Evolutionary conservation across 202 grass and related monocot species (phyloP).

Genomic region (Hordeum pubiflorum): DNA sequence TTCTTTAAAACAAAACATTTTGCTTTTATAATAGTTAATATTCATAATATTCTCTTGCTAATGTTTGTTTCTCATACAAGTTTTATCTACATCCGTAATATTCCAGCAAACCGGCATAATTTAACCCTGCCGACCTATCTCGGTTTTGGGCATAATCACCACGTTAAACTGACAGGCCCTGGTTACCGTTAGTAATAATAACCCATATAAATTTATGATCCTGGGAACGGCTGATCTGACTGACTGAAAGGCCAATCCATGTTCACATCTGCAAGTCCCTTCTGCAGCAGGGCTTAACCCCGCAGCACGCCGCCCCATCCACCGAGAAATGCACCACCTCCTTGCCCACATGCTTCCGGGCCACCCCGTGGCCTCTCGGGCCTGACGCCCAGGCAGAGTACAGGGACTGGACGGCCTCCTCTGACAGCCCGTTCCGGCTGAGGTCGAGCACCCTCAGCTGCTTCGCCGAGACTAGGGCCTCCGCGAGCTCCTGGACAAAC

Average conservation of each 20-base stretch:
- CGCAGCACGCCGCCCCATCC: constrained; percentile 54
- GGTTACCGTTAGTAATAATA: neutral
- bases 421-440: constrained; percentile 51
- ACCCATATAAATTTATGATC: neutral
- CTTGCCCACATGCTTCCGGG: constrained; percentile 49
- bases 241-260: neutral
- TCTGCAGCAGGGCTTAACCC: constrained; percentile 73
- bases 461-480: constrained; percentile 43
- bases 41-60: neutral
- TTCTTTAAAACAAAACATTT: too few species aligned
- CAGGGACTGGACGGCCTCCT: constrained; percentile 51
- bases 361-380: constrained; percentile 32
- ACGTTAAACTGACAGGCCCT: neutral
- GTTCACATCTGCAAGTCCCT: constrained; percentile 43
- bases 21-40: too few species aligned
- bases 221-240: neutral
- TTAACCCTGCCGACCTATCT: neutral
- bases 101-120: neutral
- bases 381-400: constrained; percentile 62
- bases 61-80: neutral
- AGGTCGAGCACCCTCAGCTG: constrained; percentile 74
- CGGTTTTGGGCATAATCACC: neutral
- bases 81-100: neutral
- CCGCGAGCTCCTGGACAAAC: constrained; percentile 46
- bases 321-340: constrained; percentile 73